These are phyloP conservation scores for Metarhizium rileyi DNA, from an alignment of 2,329 filamentous ascomycete species.

Conservation along the genomic window DNA sequence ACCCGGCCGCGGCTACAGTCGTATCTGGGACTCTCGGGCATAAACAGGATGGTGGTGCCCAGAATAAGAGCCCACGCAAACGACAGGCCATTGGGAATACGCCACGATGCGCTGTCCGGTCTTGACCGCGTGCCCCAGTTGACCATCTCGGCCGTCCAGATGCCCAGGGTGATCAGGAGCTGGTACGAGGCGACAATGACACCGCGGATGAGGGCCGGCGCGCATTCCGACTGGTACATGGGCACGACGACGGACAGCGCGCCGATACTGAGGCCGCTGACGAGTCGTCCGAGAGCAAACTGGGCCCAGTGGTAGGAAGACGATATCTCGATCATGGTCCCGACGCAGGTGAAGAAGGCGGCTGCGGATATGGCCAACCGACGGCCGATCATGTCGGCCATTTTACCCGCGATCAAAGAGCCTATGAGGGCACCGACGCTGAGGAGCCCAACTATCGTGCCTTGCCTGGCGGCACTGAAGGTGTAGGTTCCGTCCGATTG, in stretches of 20 bases:
- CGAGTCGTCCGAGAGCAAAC: constrained; percentile 52
- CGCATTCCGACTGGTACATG: constrained; percentile 60
- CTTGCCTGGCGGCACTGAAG: constrained; percentile 51
- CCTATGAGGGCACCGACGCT: constrained; percentile 51
- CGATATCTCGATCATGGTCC: constrained; percentile 54
- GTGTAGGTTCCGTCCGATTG: constrained; percentile 27
- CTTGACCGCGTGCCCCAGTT: constrained; percentile 50
- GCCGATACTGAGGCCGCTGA: constrained; percentile 59
- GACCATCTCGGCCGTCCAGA: constrained; percentile 47
- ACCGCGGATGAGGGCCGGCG: constrained; percentile 54
- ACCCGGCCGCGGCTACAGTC: constrained; percentile 36
- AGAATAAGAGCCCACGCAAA: constrained; percentile 46
- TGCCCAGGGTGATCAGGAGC: constrained; percentile 60
- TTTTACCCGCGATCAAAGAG: constrained; percentile 45
- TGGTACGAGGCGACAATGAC: constrained; percentile 56
- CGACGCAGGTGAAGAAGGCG: constrained; percentile 53
- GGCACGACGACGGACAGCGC: constrained; percentile 53
- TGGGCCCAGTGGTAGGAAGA: constrained; percentile 50
- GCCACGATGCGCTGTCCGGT: constrained; percentile 45
- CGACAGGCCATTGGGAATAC: constrained; percentile 49
- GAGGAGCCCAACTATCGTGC: constrained; percentile 52
- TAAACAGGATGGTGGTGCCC: constrained; percentile 37
- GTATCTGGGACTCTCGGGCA: constrained; percentile 46
- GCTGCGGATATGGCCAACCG: constrained; percentile 52
- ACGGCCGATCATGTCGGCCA: constrained; percentile 53